A percentile compares a stretch with the other conserved stretches of the same genome.
Conservation (phyloP, 1,139 yeast genomes). For the Diutina mesorugosa region DNA sequence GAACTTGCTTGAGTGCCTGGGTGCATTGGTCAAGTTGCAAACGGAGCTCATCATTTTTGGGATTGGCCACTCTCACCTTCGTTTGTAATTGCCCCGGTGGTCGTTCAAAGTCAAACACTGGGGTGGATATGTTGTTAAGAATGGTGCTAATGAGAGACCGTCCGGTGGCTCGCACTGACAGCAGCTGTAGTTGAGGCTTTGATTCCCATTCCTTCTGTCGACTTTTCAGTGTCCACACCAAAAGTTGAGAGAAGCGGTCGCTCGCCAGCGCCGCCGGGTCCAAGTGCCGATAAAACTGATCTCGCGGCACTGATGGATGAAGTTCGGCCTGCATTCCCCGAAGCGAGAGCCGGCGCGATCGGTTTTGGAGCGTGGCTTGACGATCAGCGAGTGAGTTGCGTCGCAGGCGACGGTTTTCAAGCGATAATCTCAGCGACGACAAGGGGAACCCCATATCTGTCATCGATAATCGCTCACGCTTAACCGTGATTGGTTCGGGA, state of each 20-base stretch:
- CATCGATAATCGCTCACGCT: not conserved
- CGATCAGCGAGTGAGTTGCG: not conserved
- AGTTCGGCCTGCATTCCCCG: not conserved
- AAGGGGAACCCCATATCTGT: not conserved
- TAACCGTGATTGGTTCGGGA: not conserved
- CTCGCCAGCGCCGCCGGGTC: not conserved
- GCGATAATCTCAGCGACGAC: not conserved
- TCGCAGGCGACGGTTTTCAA: not conserved
- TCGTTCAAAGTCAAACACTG: not conserved
- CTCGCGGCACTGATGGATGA: not conserved
- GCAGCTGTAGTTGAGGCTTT: not conserved
- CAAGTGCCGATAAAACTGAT: not conserved
- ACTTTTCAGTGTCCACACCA: not conserved
- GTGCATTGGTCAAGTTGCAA: not conserved
- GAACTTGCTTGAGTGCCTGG: not conserved
- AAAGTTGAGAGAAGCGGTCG: not conserved
- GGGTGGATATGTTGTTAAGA: not conserved
- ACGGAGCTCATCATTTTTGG: not conserved
- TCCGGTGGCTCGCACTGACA: not conserved
- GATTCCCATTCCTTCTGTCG: not conserved
- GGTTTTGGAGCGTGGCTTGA: not conserved
- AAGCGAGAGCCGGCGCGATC: not conserved
- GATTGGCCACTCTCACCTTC: not conserved
- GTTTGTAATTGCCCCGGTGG: not conserved
- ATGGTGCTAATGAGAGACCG: not conserved